phyloP scores from a whole-genome alignment of 306 rosid genomes.

The Casuarina glauca region DNA sequence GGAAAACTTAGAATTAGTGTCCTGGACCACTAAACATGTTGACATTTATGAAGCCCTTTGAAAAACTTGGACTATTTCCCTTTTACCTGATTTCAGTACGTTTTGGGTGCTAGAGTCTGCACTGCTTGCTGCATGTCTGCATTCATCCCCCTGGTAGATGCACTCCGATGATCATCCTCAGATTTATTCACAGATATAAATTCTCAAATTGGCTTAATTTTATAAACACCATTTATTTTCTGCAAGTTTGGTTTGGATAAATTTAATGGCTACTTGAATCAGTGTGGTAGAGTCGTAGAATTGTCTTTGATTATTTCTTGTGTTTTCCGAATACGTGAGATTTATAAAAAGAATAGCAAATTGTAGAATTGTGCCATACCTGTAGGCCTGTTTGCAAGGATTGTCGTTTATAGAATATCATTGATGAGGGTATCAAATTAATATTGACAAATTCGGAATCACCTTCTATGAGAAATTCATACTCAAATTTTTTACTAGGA shows the following conservation, averaged over 20 bases:
- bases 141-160: neutral
- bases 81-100: neutral
- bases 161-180: neutral
- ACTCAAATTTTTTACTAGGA: neutral
- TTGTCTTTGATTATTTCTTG: conserved; percentile 2
- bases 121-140: neutral
- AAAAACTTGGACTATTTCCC: neutral
- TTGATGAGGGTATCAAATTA: neutral
- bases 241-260: conserved; percentile 10
- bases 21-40: neutral
- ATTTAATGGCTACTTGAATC: neutral
- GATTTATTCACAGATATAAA: neutral
- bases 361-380: neutral
- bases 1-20: neutral
- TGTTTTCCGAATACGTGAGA: neutral
- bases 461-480: neutral
- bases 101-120: neutral
- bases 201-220: neutral
- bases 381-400: neutral
- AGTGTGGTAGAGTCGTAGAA: neutral
- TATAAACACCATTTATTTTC: neutral
- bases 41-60: neutral
- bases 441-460: neutral
- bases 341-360: neutral
- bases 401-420: neutral